Conservation (phyloP, 2,329 filamentous ascomycete genomes). For the Colletotrichum gigasporum region DNA sequence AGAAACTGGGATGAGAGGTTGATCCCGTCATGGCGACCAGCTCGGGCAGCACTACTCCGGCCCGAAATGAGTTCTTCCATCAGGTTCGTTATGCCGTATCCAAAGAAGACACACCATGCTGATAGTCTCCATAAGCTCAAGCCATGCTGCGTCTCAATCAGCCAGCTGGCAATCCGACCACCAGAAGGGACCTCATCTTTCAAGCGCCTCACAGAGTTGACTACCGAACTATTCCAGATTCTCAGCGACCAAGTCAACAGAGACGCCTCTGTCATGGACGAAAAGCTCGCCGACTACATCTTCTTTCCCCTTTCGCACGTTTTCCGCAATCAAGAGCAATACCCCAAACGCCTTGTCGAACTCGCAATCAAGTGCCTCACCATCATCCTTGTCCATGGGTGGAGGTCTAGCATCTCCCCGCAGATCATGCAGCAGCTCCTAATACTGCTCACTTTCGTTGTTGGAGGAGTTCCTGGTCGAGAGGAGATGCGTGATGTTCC, state of each 20-base stretch:
- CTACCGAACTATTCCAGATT: conserved; percentile 54
- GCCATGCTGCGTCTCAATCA: conserved; percentile 69
- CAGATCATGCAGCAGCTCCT: conserved; percentile 85
- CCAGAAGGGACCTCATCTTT: conserved; percentile 50
- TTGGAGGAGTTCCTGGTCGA: conserved; percentile 75
- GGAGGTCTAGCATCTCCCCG: conserved; percentile 76
- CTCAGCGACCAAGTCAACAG: conserved; percentile 53
- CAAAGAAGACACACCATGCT: neutral
- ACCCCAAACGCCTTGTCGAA: conserved; percentile 79
- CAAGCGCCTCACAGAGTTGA: conserved; percentile 56
- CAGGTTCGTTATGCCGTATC: conserved; percentile 37
- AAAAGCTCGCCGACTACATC: conserved; percentile 89
- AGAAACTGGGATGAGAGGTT: neutral
- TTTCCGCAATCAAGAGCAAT: conserved; percentile 77
- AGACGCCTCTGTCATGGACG: conserved; percentile 69
- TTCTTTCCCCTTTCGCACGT: conserved; percentile 94
- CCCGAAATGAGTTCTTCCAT: conserved; percentile 48
- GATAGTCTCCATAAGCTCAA: conserved; percentile 60
- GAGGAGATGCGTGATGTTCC: conserved; percentile 55
- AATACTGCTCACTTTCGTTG: conserved; percentile 83
- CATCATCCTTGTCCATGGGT: conserved; percentile 79
- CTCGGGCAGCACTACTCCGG: conserved; percentile 13
- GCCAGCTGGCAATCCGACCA: conserved; percentile 63
- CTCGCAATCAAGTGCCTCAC: conserved; percentile 78
- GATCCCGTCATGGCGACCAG: conserved; percentile 23